Percentiles rank a stretch among this genome's conserved stretches.
These are phyloP conservation scores for Trichoderma asperellum DNA, from an alignment of 2,329 filamentous ascomycete genomes.

Conservation along the genomic window DNA sequence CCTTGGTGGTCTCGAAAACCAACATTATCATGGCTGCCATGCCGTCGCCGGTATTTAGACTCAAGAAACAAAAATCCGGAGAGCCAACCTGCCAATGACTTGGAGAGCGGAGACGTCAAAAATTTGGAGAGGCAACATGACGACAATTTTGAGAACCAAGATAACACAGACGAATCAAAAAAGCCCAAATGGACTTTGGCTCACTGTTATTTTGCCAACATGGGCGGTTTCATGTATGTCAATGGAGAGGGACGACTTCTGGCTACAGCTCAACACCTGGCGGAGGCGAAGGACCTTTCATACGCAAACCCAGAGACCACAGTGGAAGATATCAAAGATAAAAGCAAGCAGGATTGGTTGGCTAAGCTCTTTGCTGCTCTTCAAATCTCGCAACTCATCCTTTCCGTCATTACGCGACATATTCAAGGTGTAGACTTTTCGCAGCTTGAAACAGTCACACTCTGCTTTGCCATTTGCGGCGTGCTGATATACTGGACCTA, in stretches of 20 bases:
- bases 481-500: neutral
- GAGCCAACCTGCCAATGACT: neutral
- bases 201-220: neutral
- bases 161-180: neutral
- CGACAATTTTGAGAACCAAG: neutral
- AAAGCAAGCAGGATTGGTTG: neutral
- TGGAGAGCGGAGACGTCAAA: neutral
- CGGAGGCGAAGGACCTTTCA: neutral
- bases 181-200: neutral
- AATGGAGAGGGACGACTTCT: neutral
- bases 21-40: neutral
- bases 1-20: conserved; percentile 6
- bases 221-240: neutral
- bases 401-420: neutral
- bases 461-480: neutral
- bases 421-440: neutral
- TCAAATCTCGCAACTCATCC: neutral
- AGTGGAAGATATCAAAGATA: neutral
- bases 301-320: neutral
- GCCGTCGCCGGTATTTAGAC: neutral
- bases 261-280: neutral
- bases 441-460: neutral
- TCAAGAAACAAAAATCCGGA: neutral
- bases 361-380: neutral
- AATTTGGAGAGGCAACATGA: neutral